Evolutionary conservation across 345 rosid genomes (phyloP), one percentile per base, ranked within the genome.

Genomic region (Hibiscus trionum): DNA sequence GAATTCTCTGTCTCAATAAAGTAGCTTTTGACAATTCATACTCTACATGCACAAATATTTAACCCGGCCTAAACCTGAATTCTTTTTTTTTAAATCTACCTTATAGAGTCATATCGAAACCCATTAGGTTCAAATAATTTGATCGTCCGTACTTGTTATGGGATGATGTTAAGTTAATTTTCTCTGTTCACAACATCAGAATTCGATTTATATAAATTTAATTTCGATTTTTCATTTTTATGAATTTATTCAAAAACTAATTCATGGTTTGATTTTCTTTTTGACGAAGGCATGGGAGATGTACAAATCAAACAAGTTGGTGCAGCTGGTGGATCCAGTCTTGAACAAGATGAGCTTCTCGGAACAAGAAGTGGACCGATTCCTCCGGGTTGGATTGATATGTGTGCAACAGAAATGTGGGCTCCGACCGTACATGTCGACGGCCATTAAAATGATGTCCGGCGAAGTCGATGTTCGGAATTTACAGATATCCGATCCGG

Each of bases 361-460:
- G 27, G 56, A 24, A 29, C 11, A 66, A 24, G 55, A 66, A 44
- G 55, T 44, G 35, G 55, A 12, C 21, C 55, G 27, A 12, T 66
- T 44, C 35, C 70, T 66, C 35, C 46, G 12, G 35, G 55, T 66
- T 1, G 70, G 56, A 7, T 44, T 66, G 55, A 49, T 44, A 0
- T 46, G 70, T 7, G 70, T 66, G n/a, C 70, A 66, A 24, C 35
- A 66, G 19, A 66, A 46, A 46, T 21, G 19, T 24, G 19, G 70
- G 35, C 70, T 44, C 24, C 37, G 56, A 8, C 70, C 49, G 8
- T 15, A 19, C 3, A 73, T 84, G 76, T 82, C 87, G 4, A 69
- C 19, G 4, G 76, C 65, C 3, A 52, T 76, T 6, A 74, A 72
- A 65, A 76, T 84, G 76, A 73, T 84, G 80, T 77, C 59, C 35